Conservation (phyloP, 257 asterid species). For the Nicotiana sylvestris region DNA sequence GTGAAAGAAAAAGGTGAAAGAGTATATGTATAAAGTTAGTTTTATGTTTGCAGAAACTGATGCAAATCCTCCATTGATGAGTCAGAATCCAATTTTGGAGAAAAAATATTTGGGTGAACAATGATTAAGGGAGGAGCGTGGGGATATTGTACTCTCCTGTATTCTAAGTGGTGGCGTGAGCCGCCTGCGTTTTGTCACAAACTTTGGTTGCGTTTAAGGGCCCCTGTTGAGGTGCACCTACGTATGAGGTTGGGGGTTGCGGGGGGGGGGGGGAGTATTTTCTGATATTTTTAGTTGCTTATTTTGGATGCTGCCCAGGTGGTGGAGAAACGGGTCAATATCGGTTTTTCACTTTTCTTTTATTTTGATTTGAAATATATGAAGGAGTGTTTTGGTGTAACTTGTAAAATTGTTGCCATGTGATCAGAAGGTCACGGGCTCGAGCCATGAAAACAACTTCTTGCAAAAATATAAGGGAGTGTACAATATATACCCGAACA, state of each 20-base stretch:
- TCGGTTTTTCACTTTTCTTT: not conserved
- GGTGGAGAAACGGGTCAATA: not conserved
- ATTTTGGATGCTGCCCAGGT: not conserved
- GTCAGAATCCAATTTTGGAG: not conserved
- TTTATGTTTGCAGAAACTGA: not conserved
- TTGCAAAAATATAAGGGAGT: no score
- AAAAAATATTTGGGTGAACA: not conserved
- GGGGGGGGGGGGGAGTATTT: no score
- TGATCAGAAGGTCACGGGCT: no score
- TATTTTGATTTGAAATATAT: no score
- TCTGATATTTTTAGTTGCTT: not conserved
- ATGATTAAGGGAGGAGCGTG: not conserved
- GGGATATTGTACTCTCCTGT: not conserved
- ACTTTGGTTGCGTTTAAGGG: not conserved
- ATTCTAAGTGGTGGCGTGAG: constrained; percentile 7
- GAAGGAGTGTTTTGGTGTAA: no score
- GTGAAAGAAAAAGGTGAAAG: not conserved
- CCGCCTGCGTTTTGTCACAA: constrained; percentile 18
- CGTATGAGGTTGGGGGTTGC: not conserved
- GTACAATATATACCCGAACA: no score
- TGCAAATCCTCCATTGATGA: not conserved
- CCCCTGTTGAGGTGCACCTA: not conserved
- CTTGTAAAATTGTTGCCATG: no score
- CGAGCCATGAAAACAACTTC: no score
- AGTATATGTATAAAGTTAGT: not conserved